Evolutionary conservation across 2,329 filamentous ascomycete genomes (phyloP).

Genomic region (Ceratocystis destructans): DNA sequence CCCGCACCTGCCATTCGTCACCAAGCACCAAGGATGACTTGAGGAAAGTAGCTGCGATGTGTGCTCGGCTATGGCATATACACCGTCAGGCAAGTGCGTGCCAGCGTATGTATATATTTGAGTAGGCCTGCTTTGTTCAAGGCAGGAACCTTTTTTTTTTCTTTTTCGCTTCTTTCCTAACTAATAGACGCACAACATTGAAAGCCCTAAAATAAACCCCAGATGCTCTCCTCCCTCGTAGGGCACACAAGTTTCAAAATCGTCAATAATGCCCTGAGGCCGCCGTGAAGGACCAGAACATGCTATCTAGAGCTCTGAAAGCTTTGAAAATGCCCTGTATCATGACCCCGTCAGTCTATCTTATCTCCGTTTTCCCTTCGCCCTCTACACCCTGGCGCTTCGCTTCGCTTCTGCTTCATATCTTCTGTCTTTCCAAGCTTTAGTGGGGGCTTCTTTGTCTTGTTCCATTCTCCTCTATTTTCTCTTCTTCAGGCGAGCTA

Average conservation of each 20-base stretch:
- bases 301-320: no score
- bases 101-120: no score
- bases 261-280: background rate
- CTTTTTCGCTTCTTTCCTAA: conserved; percentile 4
- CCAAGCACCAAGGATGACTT: background rate
- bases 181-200: background rate
- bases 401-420: background rate
- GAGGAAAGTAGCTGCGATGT: no score
- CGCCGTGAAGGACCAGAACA: background rate
- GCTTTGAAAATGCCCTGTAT: background rate
- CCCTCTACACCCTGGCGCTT: background rate
- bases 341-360: background rate
- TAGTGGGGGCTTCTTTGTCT: background rate
- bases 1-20: conserved; percentile 6
- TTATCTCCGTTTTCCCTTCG: background rate
- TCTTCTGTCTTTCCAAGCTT: background rate
- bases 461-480: background rate
- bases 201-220: background rate
- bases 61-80: no score
- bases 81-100: no score
- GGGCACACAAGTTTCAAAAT: background rate
- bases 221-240: background rate
- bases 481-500: background rate
- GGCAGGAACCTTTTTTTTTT: no score
- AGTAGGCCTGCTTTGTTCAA: no score